Base-by-base conservation (phyloP, 1,284 basidiomycete genomes). In the Melampsora abietis-canadensis region DNA sequence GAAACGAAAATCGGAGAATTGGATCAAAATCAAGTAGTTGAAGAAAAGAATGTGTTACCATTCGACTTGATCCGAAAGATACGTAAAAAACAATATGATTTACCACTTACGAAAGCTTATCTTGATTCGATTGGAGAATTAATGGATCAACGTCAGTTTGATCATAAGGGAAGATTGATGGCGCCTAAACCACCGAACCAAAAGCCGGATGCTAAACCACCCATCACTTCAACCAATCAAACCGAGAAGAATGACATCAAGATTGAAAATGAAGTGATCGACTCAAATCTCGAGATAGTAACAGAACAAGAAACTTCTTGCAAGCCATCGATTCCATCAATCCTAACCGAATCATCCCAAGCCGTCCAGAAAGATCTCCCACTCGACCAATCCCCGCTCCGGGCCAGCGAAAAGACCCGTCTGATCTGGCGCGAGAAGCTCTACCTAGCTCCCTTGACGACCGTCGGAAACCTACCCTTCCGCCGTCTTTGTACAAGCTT, bases 381-480 rank as follows among this genome's bases (percentile, higher is more conserved):
- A 0, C 78, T 80, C 19, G 82, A 83, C 67, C 64, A 77, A 0
- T 88, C 88, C 0, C 88, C 88, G 0, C 79, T 88, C 40, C 86
- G 92, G 37, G 88, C 90, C 27, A 81, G 84, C 15, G 95, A 98
- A 83, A 98, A 97, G 85, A 91, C 88, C 80, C 84, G 92, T 34
- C 82, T 98, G 27, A 83, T 92, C 79, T 98, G 94, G 92, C 84
- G 85, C 12, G 91, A 90, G 12, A 92, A 92, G 81, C 90, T 92
- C 1, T 98, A 98, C 83, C 87, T 96, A 1, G 94, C 94, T 0
- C 94, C 95, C 0, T 84, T 98, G 12, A 98, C 95, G 0, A 98
- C 94, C 0, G 93, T 95, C 34, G 94, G 95, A 34, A 98, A 98
- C 79, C 82, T 98, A 79, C 95, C 95, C 0, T 98, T 98, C 85